Evolutionary conservation across 2,329 filamentous ascomycete genomes (phyloP).

Genomic region (Sporothrix euskadiensis): DNA sequence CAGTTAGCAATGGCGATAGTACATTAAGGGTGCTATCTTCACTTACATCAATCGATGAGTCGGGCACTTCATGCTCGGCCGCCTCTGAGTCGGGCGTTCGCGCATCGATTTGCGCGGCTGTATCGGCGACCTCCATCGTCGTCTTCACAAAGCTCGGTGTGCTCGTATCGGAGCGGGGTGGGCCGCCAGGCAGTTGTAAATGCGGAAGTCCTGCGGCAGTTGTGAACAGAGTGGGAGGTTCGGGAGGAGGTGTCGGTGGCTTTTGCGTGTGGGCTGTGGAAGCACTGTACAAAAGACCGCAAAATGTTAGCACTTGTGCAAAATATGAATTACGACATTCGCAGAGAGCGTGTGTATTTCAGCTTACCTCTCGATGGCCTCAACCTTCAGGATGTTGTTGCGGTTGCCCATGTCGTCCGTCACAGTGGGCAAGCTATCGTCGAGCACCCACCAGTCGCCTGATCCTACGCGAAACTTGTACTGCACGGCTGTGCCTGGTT

Average conservation of each 20-base stretch:
- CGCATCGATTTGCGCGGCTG: slow-evolving; percentile 39
- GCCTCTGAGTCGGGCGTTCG: slow-evolving; percentile 39
- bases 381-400: slow-evolving; percentile 50
- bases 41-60: slow-evolving; percentile 34
- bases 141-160: slow-evolving; percentile 37
- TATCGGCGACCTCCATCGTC: slow-evolving; percentile 42
- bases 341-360: no score
- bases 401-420: slow-evolving; percentile 50
- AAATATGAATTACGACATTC: neutral
- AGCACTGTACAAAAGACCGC: neutral
- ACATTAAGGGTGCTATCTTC: neutral
- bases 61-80: slow-evolving; percentile 41
- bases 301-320: slow-evolving; percentile 1
- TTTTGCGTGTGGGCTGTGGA: slow-evolving; percentile 4
- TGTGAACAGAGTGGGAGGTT: slow-evolving; percentile 24
- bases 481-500: slow-evolving; percentile 62
- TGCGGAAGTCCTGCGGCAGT: neutral
- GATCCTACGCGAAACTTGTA: slow-evolving; percentile 73
- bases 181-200: neutral
- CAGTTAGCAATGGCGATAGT: neutral
- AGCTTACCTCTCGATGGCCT: slow-evolving; percentile 30
- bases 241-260: slow-evolving; percentile 32
- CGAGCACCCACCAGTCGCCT: slow-evolving; percentile 69
- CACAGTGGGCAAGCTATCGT: slow-evolving; percentile 59
- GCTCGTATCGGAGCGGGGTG: slow-evolving; percentile 33